phyloP scores from a whole-genome alignment of 768 basidiomycete genomes.

The Neoboletus magnificus region DNA sequence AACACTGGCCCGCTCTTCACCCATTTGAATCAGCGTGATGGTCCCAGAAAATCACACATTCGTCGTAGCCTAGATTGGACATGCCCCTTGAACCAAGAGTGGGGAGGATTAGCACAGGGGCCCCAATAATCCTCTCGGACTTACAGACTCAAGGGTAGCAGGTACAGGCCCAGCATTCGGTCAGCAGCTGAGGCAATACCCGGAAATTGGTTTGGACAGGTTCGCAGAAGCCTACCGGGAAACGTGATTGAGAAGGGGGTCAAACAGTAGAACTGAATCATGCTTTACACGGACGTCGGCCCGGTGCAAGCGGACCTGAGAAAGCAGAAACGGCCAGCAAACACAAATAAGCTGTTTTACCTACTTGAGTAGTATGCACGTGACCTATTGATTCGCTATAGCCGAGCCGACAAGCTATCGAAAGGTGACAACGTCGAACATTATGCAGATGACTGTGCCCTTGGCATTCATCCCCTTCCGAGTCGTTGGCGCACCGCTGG shows the following conservation, averaged over 20 bases:
- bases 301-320: background rate
- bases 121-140: background rate
- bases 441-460: too few species aligned
- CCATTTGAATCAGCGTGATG: background rate
- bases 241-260: background rate
- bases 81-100: background rate
- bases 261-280: background rate
- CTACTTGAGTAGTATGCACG: too few species aligned
- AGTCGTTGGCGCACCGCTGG: too few species aligned
- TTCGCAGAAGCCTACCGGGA: background rate
- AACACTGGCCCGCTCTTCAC: background rate
- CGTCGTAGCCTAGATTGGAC: background rate
- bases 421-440: too few species aligned
- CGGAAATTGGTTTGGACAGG: background rate
- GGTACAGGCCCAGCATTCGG: background rate
- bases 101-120: background rate
- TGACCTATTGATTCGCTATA: too few species aligned
- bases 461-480: too few species aligned
- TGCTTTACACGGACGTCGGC: background rate
- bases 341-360: too few species aligned
- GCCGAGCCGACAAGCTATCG: too few species aligned
- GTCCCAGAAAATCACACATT: background rate
- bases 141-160: background rate
- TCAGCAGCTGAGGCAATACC: background rate
- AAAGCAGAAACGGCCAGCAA: too few species aligned